A percentile compares a stretch with the other conserved stretches of the same genome.
Evolutionary conservation across 2,329 filamentous ascomycete species (phyloP).

Genomic region (Penicillium concentricum): DNA sequence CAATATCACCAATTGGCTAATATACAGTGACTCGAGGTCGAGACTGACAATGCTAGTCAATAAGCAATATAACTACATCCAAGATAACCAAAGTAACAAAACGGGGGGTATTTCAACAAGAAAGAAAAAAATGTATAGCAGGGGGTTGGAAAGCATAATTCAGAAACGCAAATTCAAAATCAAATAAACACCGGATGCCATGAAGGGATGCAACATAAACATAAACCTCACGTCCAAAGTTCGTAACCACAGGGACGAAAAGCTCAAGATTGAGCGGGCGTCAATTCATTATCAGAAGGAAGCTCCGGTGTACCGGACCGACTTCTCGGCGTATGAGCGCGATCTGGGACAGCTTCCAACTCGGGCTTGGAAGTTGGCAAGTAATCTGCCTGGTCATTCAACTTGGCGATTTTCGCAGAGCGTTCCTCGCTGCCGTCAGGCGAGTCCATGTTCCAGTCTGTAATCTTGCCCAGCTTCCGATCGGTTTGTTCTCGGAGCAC

Average conservation of each 20-base stretch:
- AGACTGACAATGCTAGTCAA: constrained; percentile 11
- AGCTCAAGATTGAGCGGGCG: constrained; percentile 3
- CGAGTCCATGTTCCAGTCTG: constrained; percentile 10
- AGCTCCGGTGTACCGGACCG: constrained; percentile 30
- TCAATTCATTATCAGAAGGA: constrained; percentile 35
- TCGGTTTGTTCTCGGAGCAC: constrained; percentile 64
- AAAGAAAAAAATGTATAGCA: constrained; percentile 2
- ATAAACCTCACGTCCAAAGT: constrained; percentile 19
- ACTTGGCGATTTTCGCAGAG: constrained; percentile 38
- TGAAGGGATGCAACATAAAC: constrained; percentile 24
- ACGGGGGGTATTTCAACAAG: constrained; percentile 23
- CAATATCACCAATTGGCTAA: constrained; percentile 21
- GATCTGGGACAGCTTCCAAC: constrained; percentile 31
- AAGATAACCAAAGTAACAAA: constrained; percentile 14
- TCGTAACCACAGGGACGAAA: constrained; percentile 18
- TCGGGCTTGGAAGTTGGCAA: constrained; percentile 37
- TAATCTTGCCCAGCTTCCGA: constrained; percentile 32
- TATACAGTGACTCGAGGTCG: constrained; percentile 34
- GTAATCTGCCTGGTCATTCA: constrained; percentile 31
- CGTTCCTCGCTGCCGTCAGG: constrained; percentile 26
- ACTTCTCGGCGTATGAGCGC: constrained; percentile 26
- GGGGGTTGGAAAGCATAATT: not conserved
- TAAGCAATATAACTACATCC: constrained; percentile 19
- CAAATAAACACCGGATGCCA: constrained; percentile 24
- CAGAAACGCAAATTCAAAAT: constrained; percentile 12